Base-by-base conservation (phyloP, 1,284 basidiomycete species). In the Rhizoctonia solani region DNA sequence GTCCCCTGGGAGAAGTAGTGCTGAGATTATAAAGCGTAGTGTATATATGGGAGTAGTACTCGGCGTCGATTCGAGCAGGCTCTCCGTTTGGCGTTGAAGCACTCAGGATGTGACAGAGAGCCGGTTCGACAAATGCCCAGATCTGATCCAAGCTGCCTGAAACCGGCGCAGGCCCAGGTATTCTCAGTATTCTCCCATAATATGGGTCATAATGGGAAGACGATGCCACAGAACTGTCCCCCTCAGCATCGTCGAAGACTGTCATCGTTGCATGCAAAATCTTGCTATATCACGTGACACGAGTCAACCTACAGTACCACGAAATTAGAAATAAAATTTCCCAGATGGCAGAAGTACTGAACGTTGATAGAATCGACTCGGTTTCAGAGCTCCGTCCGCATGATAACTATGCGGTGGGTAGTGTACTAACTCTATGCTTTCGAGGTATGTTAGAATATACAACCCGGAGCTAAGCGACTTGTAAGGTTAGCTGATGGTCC, bases 261-360 rank as follows among this genome's bases (percentile, higher is more conserved):
- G 42, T 37, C 55, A 59, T 59, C 55, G 55, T 46, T 56, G 54
- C 27, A 23, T 27, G 42, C 47, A 61, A 61, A 61, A 61, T 61
- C 46, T 61, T 34, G 44, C 5, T n/a, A 32, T 5, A 6, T 16
- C 56, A 59, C 56, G 56, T 59, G 56, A 49, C 25, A n/a, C n/a
- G n/a, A n/a, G 37, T 8, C 37, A 16, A 39, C 37, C 37, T 16
- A 8, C 37, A 39, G 37, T 39, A 8, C 9, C 37, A 8, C 37
- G 16, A 39, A 39, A n/a, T n/a, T n/a, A n/a, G n/a, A n/a, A n/a
- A n/a, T n/a, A n/a, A n/a, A n/a, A n/a, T n/a, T n/a, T n/a, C n/a
- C n/a, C n/a, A n/a, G n/a, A n/a, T n/a, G n/a, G n/a, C n/a, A n/a
- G n/a, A n/a, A n/a, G n/a, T n/a, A n/a, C n/a, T n/a, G n/a, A n/a